Evolutionary conservation across 208 protist genomes (phyloP).

Genomic region (Trypanosoma platydactyli): DNA sequence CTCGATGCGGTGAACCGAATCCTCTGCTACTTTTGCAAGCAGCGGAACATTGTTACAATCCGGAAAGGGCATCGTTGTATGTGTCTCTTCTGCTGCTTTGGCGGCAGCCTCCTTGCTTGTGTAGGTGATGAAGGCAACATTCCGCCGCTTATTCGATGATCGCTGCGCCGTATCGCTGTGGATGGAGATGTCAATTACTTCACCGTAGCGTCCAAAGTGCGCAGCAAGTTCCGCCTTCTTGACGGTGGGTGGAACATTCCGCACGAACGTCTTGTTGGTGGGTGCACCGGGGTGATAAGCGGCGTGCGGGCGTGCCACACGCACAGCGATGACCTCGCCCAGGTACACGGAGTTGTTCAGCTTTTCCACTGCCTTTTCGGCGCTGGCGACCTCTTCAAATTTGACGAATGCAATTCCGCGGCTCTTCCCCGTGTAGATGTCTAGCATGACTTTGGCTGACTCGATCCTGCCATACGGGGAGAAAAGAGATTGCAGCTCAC

Average conservation of each 20-base stretch:
- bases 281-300: conserved; percentile 67
- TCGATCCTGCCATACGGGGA: conserved; percentile 50
- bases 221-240: conserved; percentile 37
- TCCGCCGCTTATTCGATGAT: conserved; percentile 29
- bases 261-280: conserved; percentile 75
- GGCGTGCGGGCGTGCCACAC: conserved; percentile 63
- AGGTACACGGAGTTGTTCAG: conserved; percentile 40
- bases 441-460: conserved; percentile 83
- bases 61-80: conserved; percentile 59
- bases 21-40: conserved; percentile 77
- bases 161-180: conserved; percentile 56
- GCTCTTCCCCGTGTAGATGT: conserved; percentile 75
- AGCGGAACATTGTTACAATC: conserved; percentile 68
- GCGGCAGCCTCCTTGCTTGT: conserved; percentile 61
- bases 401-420: conserved; percentile 81
- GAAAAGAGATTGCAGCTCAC: conserved; percentile 48
- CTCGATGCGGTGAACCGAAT: conserved; percentile 63
- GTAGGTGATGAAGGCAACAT: conserved; percentile 80
- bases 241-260: conserved; percentile 60
- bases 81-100: conserved; percentile 50
- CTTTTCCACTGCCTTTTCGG: conserved; percentile 43
- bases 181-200: conserved; percentile 70
- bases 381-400: conserved; percentile 41
- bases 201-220: conserved; percentile 65
- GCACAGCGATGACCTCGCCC: conserved; percentile 46